Evolutionary conservation across 495 filamentous ascomycete species (phyloP).

Genomic region (Evernia prunastri): DNA sequence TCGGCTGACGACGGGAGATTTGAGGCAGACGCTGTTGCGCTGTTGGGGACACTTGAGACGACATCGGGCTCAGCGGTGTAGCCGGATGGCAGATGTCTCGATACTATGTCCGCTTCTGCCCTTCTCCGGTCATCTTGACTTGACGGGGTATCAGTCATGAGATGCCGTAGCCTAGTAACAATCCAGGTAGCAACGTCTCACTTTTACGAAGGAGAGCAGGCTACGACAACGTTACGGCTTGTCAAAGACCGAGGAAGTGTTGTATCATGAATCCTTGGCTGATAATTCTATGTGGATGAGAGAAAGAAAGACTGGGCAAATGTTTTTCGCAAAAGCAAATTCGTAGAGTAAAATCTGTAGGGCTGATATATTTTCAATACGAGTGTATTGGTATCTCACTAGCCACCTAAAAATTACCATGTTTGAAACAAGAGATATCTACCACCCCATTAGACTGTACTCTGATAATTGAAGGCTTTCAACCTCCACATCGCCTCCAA

Average conservation of each 20-base stretch:
- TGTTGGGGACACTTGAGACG: slow-evolving; percentile 3
- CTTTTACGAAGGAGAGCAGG: background rate
- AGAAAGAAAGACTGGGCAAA: background rate
- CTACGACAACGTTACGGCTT: background rate
- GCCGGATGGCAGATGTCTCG: slow-evolving; percentile 36
- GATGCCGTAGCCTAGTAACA: background rate
- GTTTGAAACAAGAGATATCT: too few relatives aligned
- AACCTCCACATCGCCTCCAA: too few relatives aligned
- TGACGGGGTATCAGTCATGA: slow-evolving; percentile 13
- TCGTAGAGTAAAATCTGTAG: background rate
- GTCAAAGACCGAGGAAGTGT: background rate
- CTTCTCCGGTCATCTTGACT: slow-evolving; percentile 20
- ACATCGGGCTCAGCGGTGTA: slow-evolving; percentile 38
- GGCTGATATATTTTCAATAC: background rate
- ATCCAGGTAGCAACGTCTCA: background rate
- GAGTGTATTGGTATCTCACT: background rate
- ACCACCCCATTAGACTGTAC: too few relatives aligned
- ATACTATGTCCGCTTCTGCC: slow-evolving; percentile 34
- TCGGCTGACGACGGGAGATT: slow-evolving; percentile 8
- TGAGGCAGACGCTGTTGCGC: slow-evolving; percentile 1
- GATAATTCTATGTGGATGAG: background rate
- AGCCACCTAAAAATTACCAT: too few relatives aligned
- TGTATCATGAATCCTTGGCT: background rate
- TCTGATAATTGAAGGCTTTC: too few relatives aligned
- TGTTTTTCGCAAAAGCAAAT: background rate